Conservation (phyloP, 2,329 filamentous ascomycete genomes). For the Teratosphaeria destructans region DNA sequence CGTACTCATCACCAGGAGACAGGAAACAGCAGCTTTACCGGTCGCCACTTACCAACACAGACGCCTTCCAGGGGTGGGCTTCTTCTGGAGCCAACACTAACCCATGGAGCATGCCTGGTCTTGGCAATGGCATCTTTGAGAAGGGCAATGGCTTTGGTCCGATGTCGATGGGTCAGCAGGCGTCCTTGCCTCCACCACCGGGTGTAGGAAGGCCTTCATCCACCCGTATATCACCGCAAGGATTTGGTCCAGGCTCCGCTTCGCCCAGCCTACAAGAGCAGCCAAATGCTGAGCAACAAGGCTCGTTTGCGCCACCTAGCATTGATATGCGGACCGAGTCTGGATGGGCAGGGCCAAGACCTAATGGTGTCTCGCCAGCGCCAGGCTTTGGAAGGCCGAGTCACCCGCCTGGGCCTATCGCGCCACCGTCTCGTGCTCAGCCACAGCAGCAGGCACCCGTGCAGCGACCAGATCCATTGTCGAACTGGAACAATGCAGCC, state of each 20-base stretch:
- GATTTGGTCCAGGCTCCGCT: constrained; percentile 14
- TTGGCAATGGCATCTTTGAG: constrained; percentile 70
- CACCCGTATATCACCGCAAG: constrained; percentile 23
- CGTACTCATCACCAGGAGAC: constrained; percentile 28
- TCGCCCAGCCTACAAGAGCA: constrained; percentile 18
- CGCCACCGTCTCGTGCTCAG: constrained; percentile 24
- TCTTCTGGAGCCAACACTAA: constrained; percentile 40
- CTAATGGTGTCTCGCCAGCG: constrained; percentile 21
- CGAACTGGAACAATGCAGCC: constrained; percentile 22
- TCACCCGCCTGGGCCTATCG: constrained; percentile 25
- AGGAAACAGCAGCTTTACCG: constrained; percentile 26
- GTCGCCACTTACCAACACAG: constrained; percentile 18
- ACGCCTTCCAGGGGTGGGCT: constrained; percentile 20
- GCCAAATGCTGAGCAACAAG: constrained; percentile 17
- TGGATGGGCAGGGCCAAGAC: constrained; percentile 15
- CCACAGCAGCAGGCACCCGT: constrained; percentile 7
- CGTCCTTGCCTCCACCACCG: constrained; percentile 19
- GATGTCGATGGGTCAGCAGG: constrained; percentile 19
- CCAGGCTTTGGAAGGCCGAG: constrained; percentile 20
- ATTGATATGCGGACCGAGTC: constrained; percentile 19
- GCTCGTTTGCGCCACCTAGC: constrained; percentile 17
- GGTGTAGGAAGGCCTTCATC: constrained; percentile 23
- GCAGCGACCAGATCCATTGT: constrained; percentile 9
- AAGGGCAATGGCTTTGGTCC: constrained; percentile 19
- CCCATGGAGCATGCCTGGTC: constrained; percentile 64